These are phyloP conservation scores for Camelina sativa DNA, from an alignment of 345 rosid species.

Conservation along the genomic window DNA sequence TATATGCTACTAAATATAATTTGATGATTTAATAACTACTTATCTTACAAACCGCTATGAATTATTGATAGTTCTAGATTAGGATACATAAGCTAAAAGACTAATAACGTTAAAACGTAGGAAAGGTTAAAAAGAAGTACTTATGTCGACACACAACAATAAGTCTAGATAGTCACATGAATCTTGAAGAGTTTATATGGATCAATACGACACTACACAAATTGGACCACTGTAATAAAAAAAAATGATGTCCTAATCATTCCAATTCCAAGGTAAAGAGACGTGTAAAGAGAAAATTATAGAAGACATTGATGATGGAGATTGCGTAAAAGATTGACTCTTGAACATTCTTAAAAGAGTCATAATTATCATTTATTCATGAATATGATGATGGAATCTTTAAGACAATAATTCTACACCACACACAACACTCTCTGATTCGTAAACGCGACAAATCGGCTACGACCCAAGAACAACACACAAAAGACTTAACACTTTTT, in stretches of 20 bases:
- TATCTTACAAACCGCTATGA: not conserved
- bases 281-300: constrained; percentile 14
- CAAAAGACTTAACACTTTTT: not conserved
- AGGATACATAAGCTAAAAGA: not conserved
- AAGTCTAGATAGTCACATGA: constrained; percentile 12
- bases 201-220: constrained; percentile 1
- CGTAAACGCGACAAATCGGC: constrained; percentile 33
- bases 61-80: not conserved
- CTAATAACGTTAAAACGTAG: not conserved
- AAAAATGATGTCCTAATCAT: constrained; percentile 18
- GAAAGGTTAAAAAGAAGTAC: not conserved
- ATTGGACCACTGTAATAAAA: constrained; percentile 7
- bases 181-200: constrained; percentile 1
- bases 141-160: not conserved
- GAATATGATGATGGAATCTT: constrained; percentile 8
- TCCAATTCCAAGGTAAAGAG: constrained; percentile 25
- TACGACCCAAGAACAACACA: constrained; percentile 23
- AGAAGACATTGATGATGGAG: not conserved
- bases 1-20: not conserved
- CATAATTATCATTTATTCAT: constrained; percentile 26
- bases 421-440: constrained; percentile 14
- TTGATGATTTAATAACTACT: not conserved
- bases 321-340: constrained; percentile 25
- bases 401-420: constrained; percentile 21
- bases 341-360: constrained; percentile 34